These are phyloP conservation scores for Hericium rajendrae DNA, from an alignment of 768 basidiomycete species.

Conservation along the genomic window DNA sequence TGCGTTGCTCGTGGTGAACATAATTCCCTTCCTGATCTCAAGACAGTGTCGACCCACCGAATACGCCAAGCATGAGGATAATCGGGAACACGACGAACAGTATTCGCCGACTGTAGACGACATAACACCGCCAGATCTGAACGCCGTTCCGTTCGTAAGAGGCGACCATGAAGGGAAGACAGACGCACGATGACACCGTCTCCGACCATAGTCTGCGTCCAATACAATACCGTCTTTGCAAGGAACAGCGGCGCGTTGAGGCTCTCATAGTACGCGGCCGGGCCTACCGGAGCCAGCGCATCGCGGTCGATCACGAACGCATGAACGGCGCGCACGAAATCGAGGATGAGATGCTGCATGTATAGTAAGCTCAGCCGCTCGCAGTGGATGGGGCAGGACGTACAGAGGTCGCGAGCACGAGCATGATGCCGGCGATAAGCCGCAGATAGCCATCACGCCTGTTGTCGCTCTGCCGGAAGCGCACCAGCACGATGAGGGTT, in stretches of 20 bases:
- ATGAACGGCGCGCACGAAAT: neutral
- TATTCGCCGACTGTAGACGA: neutral
- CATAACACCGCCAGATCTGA: neutral
- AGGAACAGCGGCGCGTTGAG: neutral
- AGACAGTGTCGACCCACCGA: neutral
- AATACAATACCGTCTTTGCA: neutral
- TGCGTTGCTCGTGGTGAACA: neutral
- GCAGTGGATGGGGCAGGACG: neutral
- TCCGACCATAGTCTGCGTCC: neutral
- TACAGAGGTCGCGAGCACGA: neutral
- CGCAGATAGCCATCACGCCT: neutral
- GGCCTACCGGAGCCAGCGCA: neutral
- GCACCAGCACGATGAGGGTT: neutral
- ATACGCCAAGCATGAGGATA: neutral
- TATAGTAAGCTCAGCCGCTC: neutral
- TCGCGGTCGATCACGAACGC: neutral
- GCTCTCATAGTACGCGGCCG: neutral
- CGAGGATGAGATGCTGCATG: neutral
- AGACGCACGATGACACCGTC: neutral
- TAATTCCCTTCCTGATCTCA: neutral
- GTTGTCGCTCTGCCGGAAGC: neutral
- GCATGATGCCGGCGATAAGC: neutral
- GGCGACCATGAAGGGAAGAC: neutral
- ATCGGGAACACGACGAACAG: neutral
- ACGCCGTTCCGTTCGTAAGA: neutral